phyloP scores from a whole-genome alignment of 441 rosid species.

The Erysimum pusillum region DNA sequence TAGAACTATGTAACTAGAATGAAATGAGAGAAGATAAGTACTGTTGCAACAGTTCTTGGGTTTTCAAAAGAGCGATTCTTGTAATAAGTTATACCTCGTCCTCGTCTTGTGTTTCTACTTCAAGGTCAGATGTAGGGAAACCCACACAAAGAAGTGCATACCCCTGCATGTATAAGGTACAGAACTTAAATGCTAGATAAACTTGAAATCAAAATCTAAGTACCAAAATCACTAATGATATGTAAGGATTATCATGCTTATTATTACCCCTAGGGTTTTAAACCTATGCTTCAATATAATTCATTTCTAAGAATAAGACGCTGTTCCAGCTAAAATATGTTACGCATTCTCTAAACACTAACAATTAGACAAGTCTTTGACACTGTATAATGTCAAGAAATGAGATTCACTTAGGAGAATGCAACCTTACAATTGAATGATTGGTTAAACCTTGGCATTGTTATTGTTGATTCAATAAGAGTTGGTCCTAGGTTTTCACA shows the following conservation, averaged over 20 bases:
- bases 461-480: background rate
- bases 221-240: background rate
- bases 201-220: background rate
- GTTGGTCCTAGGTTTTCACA: background rate
- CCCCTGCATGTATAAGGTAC: conserved; percentile 60
- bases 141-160: conserved; percentile 96
- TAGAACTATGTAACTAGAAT: conserved; percentile 1
- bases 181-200: conserved; percentile 31
- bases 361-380: conserved; percentile 2
- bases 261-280: background rate
- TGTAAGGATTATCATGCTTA: conserved; percentile 2
- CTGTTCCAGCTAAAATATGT: background rate
- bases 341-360: background rate
- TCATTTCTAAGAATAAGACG: background rate
- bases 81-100: conserved; percentile 76
- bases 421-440: background rate
- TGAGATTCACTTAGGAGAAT: conserved; percentile 8
- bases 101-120: conserved; percentile 93
- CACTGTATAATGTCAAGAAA: background rate
- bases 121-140: conserved; percentile 83
- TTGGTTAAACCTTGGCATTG: background rate
- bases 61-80: conserved; percentile 19
- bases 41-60: conserved; percentile 15
- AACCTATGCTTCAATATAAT: background rate
- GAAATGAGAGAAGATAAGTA: conserved; percentile 19